Percentiles rank a stretch among this genome's conserved stretches.
These are phyloP conservation scores for Auricularia sp. DNA, from an alignment of 768 basidiomycete genomes.

Conservation along the genomic window DNA sequence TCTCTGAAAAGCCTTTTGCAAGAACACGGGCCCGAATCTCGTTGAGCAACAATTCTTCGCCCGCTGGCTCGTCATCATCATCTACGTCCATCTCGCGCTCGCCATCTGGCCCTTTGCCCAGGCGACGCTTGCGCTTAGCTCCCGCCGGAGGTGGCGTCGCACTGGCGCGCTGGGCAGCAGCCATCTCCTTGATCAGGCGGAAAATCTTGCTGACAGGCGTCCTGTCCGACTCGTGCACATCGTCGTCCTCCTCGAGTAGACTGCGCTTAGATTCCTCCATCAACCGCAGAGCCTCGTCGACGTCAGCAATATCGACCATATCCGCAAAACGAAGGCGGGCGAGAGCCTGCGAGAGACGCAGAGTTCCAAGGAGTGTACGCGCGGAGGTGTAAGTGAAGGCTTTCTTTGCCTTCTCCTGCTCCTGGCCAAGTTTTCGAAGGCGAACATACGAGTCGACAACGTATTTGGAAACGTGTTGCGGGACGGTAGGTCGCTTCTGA, in stretches of 20 bases:
- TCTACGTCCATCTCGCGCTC: constrained; percentile 62
- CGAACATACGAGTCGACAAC: constrained; percentile 94
- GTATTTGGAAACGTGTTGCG: constrained; percentile 79
- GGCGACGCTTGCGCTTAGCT: constrained; percentile 31
- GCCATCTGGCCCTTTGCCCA: constrained; percentile 61
- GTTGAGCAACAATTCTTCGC: constrained; percentile 67
- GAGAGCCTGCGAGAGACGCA: constrained; percentile 89
- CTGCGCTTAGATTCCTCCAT: constrained; percentile 97
- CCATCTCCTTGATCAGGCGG: constrained; percentile 85
- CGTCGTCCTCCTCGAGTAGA: constrained; percentile 68
- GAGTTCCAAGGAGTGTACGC: constrained; percentile 86
- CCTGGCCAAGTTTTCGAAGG: constrained; percentile 84
- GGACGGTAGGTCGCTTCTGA: constrained; percentile 80
- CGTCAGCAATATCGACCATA: constrained; percentile 72
- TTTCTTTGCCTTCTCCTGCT: constrained; percentile 80
- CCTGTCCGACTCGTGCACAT: constrained; percentile 60
- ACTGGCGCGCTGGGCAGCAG: constrained; percentile 23
- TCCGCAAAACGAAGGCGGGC: constrained; percentile 83
- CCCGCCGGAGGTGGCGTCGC: constrained; percentile 23
- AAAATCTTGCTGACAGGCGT: constrained; percentile 79
- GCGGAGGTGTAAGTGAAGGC: constrained; percentile 92
- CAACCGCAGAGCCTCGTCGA: constrained; percentile 90
- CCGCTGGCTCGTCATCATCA: constrained; percentile 49
- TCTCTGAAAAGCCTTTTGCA: constrained; percentile 83
- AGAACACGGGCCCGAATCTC: constrained; percentile 82